Evolutionary conservation across 2,329 filamentous ascomycete species (phyloP).

Genomic region (Ophiostoma pallidulum): DNA sequence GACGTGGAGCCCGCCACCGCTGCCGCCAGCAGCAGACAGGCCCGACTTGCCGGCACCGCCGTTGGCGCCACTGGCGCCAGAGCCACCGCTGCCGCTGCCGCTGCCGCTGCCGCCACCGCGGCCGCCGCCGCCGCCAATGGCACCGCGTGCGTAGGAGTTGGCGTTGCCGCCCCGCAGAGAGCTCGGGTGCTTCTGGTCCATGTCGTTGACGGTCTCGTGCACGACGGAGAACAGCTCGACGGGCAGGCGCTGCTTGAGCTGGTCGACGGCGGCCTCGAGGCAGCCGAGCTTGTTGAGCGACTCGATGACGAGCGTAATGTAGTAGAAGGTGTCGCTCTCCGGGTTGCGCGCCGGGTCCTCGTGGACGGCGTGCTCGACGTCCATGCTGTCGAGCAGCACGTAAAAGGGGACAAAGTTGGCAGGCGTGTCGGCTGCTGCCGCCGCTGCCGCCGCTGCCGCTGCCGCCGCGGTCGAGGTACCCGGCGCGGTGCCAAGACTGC

Average conservation of each 20-base stretch:
- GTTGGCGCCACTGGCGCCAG: background rate
- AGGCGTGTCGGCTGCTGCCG: constrained; percentile 31
- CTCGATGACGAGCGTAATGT: constrained; percentile 80
- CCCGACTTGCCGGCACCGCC: constrained; percentile 24
- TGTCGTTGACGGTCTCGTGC: constrained; percentile 88
- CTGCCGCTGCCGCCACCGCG: background rate
- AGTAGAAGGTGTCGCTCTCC: constrained; percentile 90
- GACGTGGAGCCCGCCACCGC: constrained; percentile 41
- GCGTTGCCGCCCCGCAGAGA: constrained; percentile 51
- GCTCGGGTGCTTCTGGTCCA: constrained; percentile 86
- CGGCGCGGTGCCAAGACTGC: no score
- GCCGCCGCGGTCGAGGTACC: no score
- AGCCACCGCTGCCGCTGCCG: background rate
- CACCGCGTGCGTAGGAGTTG: constrained; percentile 27
- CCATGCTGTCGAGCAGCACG: constrained; percentile 49
- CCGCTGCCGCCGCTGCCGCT: constrained; percentile 2
- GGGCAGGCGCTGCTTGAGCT: constrained; percentile 83
- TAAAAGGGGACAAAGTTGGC: constrained; percentile 46
- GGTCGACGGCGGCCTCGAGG: constrained; percentile 77
- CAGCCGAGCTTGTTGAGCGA: constrained; percentile 81
- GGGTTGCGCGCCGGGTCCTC: constrained; percentile 92
- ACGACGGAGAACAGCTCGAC: constrained; percentile 91
- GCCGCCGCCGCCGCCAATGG: constrained; percentile 36
- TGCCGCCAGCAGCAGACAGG: background rate
- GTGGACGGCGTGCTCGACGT: constrained; percentile 52